phyloP scores from a whole-genome alignment of 495 filamentous ascomycete genomes.

The Thermothielavioides terrestris region DNA sequence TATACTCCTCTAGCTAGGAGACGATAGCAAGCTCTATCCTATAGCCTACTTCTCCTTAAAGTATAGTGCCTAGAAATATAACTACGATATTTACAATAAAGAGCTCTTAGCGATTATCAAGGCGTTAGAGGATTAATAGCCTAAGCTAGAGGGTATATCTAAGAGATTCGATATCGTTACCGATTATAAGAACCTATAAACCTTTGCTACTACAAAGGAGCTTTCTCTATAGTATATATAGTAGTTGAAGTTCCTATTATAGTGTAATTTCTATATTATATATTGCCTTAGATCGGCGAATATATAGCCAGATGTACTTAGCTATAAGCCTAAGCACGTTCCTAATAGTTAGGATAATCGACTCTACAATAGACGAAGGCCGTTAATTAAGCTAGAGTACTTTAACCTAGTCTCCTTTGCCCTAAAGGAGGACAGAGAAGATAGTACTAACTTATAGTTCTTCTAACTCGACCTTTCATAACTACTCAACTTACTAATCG shows the following conservation, averaged over 20 bases:
- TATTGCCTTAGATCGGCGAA: neutral
- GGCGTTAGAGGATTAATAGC: constrained; percentile 1
- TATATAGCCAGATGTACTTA: no score
- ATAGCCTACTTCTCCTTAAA: constrained; percentile 10
- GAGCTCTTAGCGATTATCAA: constrained; percentile 4
- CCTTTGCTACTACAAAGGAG: neutral
- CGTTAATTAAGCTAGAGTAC: no score
- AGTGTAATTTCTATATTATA: neutral
- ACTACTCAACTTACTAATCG: no score
- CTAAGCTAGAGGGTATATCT: neutral
- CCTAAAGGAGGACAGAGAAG: no score
- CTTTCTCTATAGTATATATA: neutral
- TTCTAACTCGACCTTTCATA: no score
- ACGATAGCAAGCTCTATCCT: neutral
- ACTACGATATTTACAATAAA: constrained; percentile 22
- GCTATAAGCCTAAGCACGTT: no score
- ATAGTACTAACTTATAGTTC: no score
- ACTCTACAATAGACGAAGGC: no score
- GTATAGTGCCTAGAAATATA: neutral
- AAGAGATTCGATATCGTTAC: neutral
- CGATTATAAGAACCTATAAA: constrained; percentile 2
- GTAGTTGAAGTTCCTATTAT: constrained; percentile 6
- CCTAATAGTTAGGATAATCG: no score
- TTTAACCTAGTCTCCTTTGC: no score
- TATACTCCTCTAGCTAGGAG: neutral